Percentiles rank a stretch among this genome's conserved stretches.
These are phyloP conservation scores for Carnegiea gigantea DNA, from an alignment of 179 eudicot genomes.

Conservation along the genomic window DNA sequence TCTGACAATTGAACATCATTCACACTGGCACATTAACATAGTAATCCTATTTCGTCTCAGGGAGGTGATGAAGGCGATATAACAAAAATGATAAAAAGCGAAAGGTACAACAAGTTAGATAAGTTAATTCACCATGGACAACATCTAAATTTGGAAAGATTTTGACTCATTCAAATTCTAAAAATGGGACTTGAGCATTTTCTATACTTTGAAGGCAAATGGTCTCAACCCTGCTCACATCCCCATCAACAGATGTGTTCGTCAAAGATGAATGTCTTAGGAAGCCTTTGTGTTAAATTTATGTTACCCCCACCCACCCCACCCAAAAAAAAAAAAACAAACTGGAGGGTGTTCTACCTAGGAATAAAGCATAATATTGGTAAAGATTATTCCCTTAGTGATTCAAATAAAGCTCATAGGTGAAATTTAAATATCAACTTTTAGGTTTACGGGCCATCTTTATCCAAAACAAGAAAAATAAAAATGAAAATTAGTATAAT, in stretches of 20 bases:
- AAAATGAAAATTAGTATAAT: too few relatives aligned
- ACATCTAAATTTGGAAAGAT: background rate
- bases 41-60: too few relatives aligned
- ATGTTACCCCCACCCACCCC: too few relatives aligned
- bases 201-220: slow-evolving; percentile 15
- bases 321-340: too few relatives aligned
- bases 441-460: too few relatives aligned
- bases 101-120: too few relatives aligned
- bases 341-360: background rate
- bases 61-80: too few relatives aligned
- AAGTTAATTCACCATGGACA: too few relatives aligned
- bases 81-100: too few relatives aligned
- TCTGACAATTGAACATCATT: too few relatives aligned
- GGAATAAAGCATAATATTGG: background rate
- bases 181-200: background rate
- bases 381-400: background rate
- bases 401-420: background rate
- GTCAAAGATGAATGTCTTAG: slow-evolving; percentile 8
- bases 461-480: too few relatives aligned
- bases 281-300: slow-evolving; percentile 1
- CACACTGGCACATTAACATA: too few relatives aligned
- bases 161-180: slow-evolving; percentile 23
- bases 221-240: slow-evolving; percentile 14
- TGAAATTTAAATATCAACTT: background rate
- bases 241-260: slow-evolving; percentile 11